phyloP scores from a whole-genome alignment of 495 filamentous ascomycete genomes.

The Articulospora tetracladia region DNA sequence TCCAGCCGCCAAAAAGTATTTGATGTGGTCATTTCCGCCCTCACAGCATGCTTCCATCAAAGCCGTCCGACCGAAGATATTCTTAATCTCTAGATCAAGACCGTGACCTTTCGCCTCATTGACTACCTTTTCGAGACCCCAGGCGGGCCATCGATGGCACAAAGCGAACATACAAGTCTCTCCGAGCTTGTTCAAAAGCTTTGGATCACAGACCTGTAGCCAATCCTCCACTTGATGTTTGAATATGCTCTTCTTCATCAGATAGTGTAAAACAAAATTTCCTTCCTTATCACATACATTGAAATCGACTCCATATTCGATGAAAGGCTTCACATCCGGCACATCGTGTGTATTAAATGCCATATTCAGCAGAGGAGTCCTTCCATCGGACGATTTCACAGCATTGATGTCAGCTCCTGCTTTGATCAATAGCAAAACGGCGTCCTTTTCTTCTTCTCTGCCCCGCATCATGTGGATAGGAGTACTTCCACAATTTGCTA shows the following conservation, averaged over 20 bases:
- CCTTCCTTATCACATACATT: background rate
- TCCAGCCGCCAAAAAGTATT: background rate
- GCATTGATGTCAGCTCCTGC: background rate
- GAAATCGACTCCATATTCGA: background rate
- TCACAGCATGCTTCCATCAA: conserved; percentile 3
- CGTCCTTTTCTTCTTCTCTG: background rate
- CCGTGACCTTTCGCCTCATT: background rate
- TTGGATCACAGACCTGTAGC: background rate
- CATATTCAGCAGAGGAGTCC: background rate
- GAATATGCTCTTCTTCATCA: background rate
- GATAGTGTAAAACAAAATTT: background rate
- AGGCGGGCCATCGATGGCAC: background rate
- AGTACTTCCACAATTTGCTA: background rate
- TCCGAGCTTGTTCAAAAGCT: background rate
- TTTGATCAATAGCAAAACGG: background rate
- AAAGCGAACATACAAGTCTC: background rate
- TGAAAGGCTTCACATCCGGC: background rate
- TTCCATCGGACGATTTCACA: background rate
- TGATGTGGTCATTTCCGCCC: background rate
- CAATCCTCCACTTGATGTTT: background rate
- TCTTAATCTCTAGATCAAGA: background rate
- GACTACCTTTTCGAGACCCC: background rate
- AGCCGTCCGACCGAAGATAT: background rate
- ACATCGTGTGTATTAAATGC: background rate
- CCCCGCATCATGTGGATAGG: background rate